These are phyloP conservation scores for Pythium vanterpoolii DNA, from an alignment of 352 stramenopile species.

Conservation along the genomic window DNA sequence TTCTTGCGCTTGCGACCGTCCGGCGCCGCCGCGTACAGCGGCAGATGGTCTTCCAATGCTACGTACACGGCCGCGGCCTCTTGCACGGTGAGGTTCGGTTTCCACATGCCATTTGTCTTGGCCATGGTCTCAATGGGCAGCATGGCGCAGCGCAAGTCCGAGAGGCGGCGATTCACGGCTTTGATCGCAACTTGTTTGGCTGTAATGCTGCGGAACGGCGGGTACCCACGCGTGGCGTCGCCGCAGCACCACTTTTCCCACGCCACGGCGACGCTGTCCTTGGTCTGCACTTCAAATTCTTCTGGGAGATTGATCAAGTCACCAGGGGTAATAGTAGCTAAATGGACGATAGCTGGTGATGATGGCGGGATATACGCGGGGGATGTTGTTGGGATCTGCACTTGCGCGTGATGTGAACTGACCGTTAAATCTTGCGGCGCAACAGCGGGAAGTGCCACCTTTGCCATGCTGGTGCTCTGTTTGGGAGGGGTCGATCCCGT, in stretches of 20 bases:
- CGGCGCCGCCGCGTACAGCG: not conserved
- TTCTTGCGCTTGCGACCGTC: constrained; percentile 22
- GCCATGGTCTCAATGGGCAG: constrained; percentile 19
- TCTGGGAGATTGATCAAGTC: not conserved
- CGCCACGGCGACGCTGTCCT: constrained; percentile 17
- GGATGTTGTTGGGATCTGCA: not conserved
- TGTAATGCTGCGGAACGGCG: constrained; percentile 12
- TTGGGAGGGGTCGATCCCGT: not conserved
- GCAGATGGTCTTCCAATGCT: constrained; percentile 3
- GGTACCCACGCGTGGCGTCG: constrained; percentile 2
- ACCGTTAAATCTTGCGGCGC: not conserved
- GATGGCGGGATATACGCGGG: not conserved
- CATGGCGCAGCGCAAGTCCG: constrained; percentile 23
- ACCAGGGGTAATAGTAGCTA: not conserved
- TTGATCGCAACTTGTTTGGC: constrained; percentile 13
- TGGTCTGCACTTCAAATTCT: constrained; percentile 22
- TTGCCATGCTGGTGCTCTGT: not conserved
- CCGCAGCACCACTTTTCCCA: constrained; percentile 28
- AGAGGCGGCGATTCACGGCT: constrained; percentile 10
- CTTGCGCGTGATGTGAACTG: too few species aligned
- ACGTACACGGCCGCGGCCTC: constrained; percentile 9
- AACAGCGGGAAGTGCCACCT: too few species aligned
- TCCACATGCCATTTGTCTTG: constrained; percentile 11
- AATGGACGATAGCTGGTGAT: not conserved
- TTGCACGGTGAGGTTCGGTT: not conserved